Evolutionary conservation across 208 protist species (phyloP).

Genomic region (Leishmania tropica): DNA sequence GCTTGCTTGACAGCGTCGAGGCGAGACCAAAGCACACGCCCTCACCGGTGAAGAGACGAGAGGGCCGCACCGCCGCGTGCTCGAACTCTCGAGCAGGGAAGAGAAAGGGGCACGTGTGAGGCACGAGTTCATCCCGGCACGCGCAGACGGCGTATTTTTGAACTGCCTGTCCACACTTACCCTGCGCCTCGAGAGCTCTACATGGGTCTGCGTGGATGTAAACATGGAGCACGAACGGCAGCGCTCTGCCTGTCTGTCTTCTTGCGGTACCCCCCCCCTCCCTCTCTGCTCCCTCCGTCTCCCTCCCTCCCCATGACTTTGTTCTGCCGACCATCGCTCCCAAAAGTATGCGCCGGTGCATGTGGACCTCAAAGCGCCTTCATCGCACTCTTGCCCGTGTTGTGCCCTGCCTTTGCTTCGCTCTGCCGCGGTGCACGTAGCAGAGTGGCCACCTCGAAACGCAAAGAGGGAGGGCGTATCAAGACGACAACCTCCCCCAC

Average conservation of each 20-base stretch:
- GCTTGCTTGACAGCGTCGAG: not conserved
- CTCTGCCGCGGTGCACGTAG: not conserved
- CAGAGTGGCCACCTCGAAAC: not conserved
- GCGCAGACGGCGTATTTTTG: not conserved
- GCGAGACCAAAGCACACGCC: not conserved
- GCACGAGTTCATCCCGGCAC: not conserved
- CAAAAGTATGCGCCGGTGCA: not conserved
- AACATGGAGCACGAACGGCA: not conserved
- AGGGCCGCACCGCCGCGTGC: not conserved
- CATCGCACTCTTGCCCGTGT: not conserved
- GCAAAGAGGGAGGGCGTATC: not conserved
- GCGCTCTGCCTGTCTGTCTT: not conserved
- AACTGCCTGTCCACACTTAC: not conserved
- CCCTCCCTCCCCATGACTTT: not conserved
- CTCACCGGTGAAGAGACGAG: not conserved
- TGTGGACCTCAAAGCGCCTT: not conserved
- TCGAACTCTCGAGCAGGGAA: too few relatives aligned
- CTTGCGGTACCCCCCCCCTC: too few relatives aligned
- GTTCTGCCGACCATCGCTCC: too few relatives aligned
- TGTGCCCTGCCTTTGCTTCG: not conserved
- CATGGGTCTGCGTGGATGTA: not conserved
- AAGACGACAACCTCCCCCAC: not conserved
- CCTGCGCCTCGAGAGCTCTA: not conserved
- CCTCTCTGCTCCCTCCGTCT: not conserved
- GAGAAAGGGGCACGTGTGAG: not conserved